phyloP scores from a whole-genome alignment of 129 eudicot genomes.

The Flaveria robusta region DNA sequence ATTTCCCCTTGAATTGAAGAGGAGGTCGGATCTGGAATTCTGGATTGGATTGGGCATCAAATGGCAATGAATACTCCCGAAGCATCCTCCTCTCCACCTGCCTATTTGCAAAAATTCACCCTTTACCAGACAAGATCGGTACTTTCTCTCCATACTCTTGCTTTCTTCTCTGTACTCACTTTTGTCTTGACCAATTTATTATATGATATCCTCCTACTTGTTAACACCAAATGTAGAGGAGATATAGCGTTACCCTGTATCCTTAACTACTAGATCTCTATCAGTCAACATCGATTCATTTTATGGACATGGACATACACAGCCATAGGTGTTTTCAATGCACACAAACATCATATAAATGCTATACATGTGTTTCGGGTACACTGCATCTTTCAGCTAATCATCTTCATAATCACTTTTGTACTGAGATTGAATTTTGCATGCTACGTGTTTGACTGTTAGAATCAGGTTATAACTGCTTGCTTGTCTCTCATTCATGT shows the following conservation, averaged over 20 bases:
- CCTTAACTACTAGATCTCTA: background rate
- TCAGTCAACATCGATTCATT: background rate
- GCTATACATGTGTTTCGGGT: background rate
- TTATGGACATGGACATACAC: constrained; percentile 6
- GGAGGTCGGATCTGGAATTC: constrained; percentile 51
- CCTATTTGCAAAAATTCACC: constrained; percentile 62
- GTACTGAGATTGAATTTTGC: no score
- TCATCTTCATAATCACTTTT: constrained; percentile 5
- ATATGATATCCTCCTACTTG: no score
- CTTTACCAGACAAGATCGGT: constrained; percentile 84
- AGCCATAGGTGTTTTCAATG: background rate
- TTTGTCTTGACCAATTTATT: no score
- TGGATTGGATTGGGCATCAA: no score
- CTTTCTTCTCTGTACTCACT: no score
- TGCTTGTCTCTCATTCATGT: background rate
- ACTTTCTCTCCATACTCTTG: constrained; percentile 7
- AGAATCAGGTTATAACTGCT: background rate
- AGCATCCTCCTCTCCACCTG: constrained; percentile 34
- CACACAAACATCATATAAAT: constrained; percentile 1
- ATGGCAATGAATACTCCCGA: constrained; percentile 27
- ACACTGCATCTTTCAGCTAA: constrained; percentile 10
- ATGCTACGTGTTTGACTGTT: background rate
- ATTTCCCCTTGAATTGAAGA: background rate
- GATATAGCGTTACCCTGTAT: no score
- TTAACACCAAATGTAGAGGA: no score